Evolutionary conservation across 2,329 filamentous ascomycete genomes (phyloP).

Genomic region (Aspergillus hiratsukae): DNA sequence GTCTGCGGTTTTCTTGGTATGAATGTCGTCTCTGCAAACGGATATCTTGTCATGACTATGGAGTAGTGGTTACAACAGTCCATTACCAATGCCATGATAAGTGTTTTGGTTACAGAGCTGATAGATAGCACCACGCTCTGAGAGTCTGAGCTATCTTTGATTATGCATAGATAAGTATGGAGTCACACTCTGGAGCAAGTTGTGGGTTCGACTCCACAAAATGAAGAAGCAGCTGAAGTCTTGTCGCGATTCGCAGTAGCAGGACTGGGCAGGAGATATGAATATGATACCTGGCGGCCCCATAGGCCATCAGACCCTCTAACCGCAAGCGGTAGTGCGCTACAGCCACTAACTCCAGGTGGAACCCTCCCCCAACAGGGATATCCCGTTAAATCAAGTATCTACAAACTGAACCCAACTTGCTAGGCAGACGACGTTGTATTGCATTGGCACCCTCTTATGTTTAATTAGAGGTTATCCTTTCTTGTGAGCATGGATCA

Average conservation of each 20-base stretch:
- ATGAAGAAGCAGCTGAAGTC: background rate
- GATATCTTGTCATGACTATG: background rate
- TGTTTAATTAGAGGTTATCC: background rate
- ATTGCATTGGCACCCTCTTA: background rate
- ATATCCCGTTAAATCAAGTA: background rate
- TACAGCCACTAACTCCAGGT: background rate
- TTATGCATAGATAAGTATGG: background rate
- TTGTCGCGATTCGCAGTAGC: background rate
- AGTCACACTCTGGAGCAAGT: background rate
- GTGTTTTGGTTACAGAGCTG: background rate
- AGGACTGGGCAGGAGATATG: background rate
- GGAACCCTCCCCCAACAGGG: background rate
- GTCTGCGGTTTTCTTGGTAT: background rate
- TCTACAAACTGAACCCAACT: background rate
- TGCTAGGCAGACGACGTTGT: background rate
- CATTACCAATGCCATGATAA: background rate
- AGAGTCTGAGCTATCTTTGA: background rate
- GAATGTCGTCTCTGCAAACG: background rate
- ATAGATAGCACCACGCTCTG: background rate
- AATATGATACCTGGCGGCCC: too few species aligned
- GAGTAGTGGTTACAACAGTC: background rate
- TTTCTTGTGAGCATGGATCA: background rate
- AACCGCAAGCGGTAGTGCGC: background rate
- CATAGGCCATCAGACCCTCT: background rate
- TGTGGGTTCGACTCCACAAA: background rate